Conservation (phyloP, 2,329 filamentous ascomycete species). For the Pseudogymnoascus sp. region DNA sequence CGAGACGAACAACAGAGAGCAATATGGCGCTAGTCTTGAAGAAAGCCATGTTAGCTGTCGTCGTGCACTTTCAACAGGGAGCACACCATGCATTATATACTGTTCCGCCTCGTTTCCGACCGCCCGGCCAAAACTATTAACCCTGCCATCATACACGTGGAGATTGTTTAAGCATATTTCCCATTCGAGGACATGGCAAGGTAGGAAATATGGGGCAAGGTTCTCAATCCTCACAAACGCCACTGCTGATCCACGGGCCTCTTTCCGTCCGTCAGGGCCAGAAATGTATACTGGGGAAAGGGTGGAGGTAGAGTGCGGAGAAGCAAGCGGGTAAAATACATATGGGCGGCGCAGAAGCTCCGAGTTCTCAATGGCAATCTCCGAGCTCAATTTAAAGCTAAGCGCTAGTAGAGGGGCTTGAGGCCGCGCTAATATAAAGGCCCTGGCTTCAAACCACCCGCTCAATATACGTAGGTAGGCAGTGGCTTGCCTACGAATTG, state of each 20-base stretch:
- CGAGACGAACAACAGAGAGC: neutral
- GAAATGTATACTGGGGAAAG: neutral
- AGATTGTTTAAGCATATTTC: neutral
- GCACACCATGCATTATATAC: neutral
- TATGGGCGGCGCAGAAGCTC: neutral
- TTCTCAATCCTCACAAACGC: constrained; percentile 16
- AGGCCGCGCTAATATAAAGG: neutral
- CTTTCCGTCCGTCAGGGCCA: constrained; percentile 12
- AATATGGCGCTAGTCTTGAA: neutral
- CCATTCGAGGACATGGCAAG: neutral
- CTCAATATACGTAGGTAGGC: too few relatives aligned
- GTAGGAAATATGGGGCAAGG: neutral
- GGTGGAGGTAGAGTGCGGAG: neutral
- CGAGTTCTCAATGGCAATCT: neutral
- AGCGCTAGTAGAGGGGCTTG: neutral
- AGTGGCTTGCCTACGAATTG: too few relatives aligned
- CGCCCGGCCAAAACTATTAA: neutral
- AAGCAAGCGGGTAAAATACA: neutral
- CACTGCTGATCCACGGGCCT: constrained; percentile 14
- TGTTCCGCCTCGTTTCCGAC: neutral
- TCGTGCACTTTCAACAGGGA: neutral
- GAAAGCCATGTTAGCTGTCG: neutral
- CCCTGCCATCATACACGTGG: neutral
- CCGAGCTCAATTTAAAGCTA: neutral
- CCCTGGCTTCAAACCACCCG: too few relatives aligned